Conservation (phyloP, 805 yeast species). For the Ogataea pignaliae region DNA sequence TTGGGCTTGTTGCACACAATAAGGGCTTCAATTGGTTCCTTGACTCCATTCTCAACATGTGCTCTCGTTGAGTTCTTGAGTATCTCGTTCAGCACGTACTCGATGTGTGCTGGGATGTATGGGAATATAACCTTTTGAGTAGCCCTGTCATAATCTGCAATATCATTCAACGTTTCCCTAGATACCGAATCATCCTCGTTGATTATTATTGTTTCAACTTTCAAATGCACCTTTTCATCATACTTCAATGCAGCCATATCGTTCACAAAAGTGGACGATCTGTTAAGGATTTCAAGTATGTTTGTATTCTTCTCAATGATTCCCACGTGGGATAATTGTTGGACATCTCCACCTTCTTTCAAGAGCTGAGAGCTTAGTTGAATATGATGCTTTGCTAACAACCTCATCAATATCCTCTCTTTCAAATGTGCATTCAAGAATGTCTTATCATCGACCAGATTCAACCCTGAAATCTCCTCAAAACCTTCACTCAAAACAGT, state of each 20-base stretch:
- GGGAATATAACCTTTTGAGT: constrained; percentile 50
- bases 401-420: constrained; percentile 83
- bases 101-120: constrained; percentile 82
- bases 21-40: constrained; percentile 44
- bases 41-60: constrained; percentile 63
- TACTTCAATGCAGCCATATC: constrained; percentile 82
- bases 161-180: constrained; percentile 30
- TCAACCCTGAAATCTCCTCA: constrained; percentile 42
- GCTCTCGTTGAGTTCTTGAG: constrained; percentile 87
- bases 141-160: constrained; percentile 18
- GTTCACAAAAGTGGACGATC: constrained; percentile 70
- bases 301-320: constrained; percentile 63
- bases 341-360: constrained; percentile 31
- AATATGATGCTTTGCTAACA: constrained; percentile 82
- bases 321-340: constrained; percentile 49
- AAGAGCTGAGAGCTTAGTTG: constrained; percentile 45
- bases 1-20: constrained; percentile 34
- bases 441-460: constrained; percentile 22
- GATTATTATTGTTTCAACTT: constrained; percentile 40
- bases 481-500: constrained; percentile 81
- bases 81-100: constrained; percentile 81
- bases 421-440: constrained; percentile 74
- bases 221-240: constrained; percentile 63
- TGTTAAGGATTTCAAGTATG: constrained; percentile 57
- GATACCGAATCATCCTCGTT: constrained; percentile 27